Percentiles rank a stretch among this genome's conserved stretches.
Evolutionary conservation across 345 rosid genomes (phyloP).

Genomic region (Eucalyptus shirleyi): DNA sequence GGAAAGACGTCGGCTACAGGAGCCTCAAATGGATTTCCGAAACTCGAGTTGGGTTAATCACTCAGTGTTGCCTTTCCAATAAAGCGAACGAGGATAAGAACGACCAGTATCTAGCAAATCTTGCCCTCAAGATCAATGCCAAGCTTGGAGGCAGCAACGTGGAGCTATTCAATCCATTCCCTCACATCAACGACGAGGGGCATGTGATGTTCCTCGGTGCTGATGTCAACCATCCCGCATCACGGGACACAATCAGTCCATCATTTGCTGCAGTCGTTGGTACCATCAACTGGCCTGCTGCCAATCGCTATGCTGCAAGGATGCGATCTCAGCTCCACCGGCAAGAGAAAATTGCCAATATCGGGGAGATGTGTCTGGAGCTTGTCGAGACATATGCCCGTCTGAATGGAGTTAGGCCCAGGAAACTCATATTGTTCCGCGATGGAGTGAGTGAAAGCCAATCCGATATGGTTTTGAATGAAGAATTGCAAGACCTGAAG

Average conservation of each 20-base stretch:
- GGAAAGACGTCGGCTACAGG: conserved; percentile 48
- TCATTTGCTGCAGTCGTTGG: conserved; percentile 88
- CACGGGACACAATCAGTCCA: conserved; percentile 48
- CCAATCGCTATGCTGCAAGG: conserved; percentile 70
- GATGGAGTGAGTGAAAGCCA: conserved; percentile 92
- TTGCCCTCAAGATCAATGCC: conserved; percentile 80
- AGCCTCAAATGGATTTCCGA: conserved; percentile 79
- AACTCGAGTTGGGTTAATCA: conserved; percentile 66
- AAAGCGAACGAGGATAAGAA: conserved; percentile 5
- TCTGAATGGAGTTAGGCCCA: conserved; percentile 28
- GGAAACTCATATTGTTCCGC: conserved; percentile 64
- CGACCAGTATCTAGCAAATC: conserved; percentile 59
- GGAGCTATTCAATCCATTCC: conserved; percentile 46
- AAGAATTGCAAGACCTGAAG: conserved; percentile 57
- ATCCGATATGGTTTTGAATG: conserved; percentile 81
- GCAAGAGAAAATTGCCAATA: conserved; percentile 49
- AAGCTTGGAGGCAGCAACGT: conserved; percentile 92
- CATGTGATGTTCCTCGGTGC: conserved; percentile 85
- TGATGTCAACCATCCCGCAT: conserved; percentile 85
- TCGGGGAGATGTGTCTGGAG: conserved; percentile 62
- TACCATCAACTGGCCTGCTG: conserved; percentile 80
- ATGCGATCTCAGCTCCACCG: conserved; percentile 54
- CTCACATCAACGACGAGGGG: conserved; percentile 22
- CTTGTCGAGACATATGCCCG: conserved; percentile 37
- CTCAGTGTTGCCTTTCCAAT: conserved; percentile 69